Evolutionary conservation across 1,139 yeast species (phyloP).

Genomic region (Kodamaea sp.): DNA sequence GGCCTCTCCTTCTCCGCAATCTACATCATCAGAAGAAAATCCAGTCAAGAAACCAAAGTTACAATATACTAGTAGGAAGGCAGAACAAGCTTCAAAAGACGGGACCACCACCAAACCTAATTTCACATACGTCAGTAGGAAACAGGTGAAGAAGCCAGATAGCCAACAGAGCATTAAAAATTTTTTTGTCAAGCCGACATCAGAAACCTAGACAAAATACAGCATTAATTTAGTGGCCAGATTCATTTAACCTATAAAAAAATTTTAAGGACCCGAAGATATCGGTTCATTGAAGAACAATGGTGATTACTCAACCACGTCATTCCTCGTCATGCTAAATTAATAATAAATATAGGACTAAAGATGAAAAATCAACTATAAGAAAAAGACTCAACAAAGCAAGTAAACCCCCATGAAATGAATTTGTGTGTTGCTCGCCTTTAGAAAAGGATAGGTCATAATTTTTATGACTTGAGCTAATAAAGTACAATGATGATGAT

Average conservation of each 20-base stretch:
- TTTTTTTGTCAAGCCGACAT: slow-evolving; percentile 2
- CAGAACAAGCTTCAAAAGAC: neutral
- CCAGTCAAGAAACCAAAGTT: neutral
- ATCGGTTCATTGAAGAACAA: slow-evolving; percentile 4
- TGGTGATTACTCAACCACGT: neutral
- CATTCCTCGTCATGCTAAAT: slow-evolving; percentile 7
- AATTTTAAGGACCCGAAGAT: slow-evolving; percentile 1
- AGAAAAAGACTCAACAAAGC: slow-evolving; percentile 1
- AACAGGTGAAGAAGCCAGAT: slow-evolving; percentile 4
- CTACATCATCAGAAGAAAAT: slow-evolving; percentile 1
- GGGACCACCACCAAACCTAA: slow-evolving; percentile 1
- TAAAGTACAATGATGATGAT: slow-evolving; percentile 8
- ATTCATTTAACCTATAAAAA: slow-evolving; percentile 10
- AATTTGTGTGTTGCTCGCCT: slow-evolving; percentile 5
- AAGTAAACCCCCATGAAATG: slow-evolving; percentile 8
- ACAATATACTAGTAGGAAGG: no score
- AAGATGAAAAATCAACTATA: slow-evolving; percentile 4
- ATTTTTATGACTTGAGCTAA: slow-evolving; percentile 1
- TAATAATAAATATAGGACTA: slow-evolving; percentile 5
- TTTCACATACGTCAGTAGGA: slow-evolving; percentile 14
- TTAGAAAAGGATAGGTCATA: no score
- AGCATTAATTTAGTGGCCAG: neutral
- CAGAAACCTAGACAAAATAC: neutral
- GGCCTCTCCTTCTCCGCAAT: neutral
- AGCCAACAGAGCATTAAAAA: slow-evolving; percentile 3